Evolutionary conservation across 2,329 filamentous ascomycete species (phyloP), one percentile per base, ranked within the genome.

Genomic region (Incumbomyces lentus): DNA sequence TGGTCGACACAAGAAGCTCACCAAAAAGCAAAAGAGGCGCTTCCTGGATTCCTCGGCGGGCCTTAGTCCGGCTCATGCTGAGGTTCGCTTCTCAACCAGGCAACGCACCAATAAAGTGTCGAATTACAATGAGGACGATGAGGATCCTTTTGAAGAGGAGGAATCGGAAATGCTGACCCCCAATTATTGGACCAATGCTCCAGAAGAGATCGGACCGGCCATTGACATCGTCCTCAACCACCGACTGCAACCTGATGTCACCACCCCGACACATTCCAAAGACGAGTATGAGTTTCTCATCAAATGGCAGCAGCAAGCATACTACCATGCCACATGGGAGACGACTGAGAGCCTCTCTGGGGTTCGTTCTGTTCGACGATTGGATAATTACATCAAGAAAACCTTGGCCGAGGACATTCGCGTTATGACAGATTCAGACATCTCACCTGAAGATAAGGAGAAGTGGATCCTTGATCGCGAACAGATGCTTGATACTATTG

Each of bases 301-400:
- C 66, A 98, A 98, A 69, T 98, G 93, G 92, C 86, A 95, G 65
- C 86, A 83, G 55, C 86, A 88, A 65, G 94, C 92, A 10, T 88
- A 98, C 62, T 82, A 94, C 57, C 92, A 98, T 68, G 86, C 93
- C 47, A 94, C 88, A 0, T 98, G 92, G 90, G 89, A 96, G 65
- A 82, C 81, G 0, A 82, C 82, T 49, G 81, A 86, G 46, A 76
- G 73, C 16, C 76, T 95, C 22, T 74, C 79, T 18, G 77, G 81
- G n/a, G 84, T 82, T 61, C 86, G 86, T 52, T 90, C 92, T 50
- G 82, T 83, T 55, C 85, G 89, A 40, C 88, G 89, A 49, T 75
- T 98, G 6, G 92, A 96, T 60, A 98, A 98, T 63, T 98, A 96
- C 69, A 89, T 86, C 65, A 81, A 82, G 58, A 93, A 89, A 63